phyloP scores from a whole-genome alignment of 2,329 filamentous ascomycete genomes.

The Allantophomopsis lycopodina region DNA sequence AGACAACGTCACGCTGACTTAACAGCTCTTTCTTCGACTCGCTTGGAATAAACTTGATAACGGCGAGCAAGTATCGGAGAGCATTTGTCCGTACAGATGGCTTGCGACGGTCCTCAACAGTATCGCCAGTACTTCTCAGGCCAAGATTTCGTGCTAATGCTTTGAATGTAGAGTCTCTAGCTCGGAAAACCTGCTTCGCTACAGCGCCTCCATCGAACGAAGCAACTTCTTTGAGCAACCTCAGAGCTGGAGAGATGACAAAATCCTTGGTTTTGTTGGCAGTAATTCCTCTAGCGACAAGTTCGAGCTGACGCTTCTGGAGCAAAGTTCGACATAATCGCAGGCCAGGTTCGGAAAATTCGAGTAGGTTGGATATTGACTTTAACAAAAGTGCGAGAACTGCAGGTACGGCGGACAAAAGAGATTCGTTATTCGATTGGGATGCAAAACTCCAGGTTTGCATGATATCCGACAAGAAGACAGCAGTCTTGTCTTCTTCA shows the following conservation, averaged over 20 bases:
- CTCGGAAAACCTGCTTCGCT: slow-evolving; percentile 64
- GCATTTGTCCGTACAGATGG: slow-evolving; percentile 76
- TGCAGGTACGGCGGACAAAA: slow-evolving; percentile 70
- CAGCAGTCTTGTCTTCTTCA: slow-evolving; percentile 37
- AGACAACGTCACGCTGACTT: slow-evolving; percentile 55
- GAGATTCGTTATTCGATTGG: slow-evolving; percentile 64
- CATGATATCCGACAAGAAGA: slow-evolving; percentile 67
- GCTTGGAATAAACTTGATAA: slow-evolving; percentile 64
- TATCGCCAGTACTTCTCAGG: slow-evolving; percentile 44
- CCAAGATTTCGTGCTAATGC: slow-evolving; percentile 70
- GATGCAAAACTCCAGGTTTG: slow-evolving; percentile 80
- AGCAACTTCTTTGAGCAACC: slow-evolving; percentile 75
- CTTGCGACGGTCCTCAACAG: slow-evolving; percentile 49
- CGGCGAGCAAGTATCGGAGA: slow-evolving; percentile 65
- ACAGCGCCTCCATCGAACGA: slow-evolving; percentile 74
- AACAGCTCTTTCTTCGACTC: slow-evolving; percentile 73
- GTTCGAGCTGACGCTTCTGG: slow-evolving; percentile 66
- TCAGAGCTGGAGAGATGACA: slow-evolving; percentile 76
- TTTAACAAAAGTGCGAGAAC: slow-evolving; percentile 72
- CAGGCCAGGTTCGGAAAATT: slow-evolving; percentile 62
- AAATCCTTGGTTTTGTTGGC: slow-evolving; percentile 74
- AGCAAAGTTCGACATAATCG: slow-evolving; percentile 72
- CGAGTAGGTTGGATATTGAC: slow-evolving; percentile 58
- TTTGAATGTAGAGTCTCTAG: slow-evolving; percentile 66
- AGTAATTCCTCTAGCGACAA: slow-evolving; percentile 66